Conservation (phyloP, 1,139 yeast species). For the Yamadazyma sp. region DNA sequence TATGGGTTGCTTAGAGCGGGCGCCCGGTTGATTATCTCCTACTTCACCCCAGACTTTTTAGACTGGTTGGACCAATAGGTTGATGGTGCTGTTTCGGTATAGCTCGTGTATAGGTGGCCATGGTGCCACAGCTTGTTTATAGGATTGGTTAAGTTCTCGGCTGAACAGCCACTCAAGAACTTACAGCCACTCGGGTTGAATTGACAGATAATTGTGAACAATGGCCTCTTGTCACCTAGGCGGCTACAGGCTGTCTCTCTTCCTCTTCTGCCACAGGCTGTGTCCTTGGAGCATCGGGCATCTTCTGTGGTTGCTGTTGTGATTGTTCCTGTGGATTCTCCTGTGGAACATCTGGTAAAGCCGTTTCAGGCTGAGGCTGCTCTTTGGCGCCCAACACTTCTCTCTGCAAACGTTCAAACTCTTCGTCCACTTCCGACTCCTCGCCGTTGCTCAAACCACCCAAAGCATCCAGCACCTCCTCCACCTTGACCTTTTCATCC, state of each 20-base stretch:
- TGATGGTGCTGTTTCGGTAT: no score
- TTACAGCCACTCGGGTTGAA: no score
- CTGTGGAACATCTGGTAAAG: constrained; percentile 16
- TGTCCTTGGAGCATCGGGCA: no score
- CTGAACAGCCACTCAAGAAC: no score
- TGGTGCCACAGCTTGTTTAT: no score
- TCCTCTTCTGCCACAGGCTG: no score
- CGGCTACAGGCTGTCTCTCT: background rate
- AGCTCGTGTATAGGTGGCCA: no score
- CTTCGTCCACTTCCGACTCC: constrained; percentile 68
- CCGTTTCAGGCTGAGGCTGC: constrained; percentile 10
- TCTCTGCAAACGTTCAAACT: constrained; percentile 50
- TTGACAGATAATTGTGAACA: no score
- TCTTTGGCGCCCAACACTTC: constrained; percentile 32
- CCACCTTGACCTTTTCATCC: constrained; percentile 78
- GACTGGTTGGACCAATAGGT: constrained; percentile 72
- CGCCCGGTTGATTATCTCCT: constrained; percentile 85
- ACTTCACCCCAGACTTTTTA: constrained; percentile 93
- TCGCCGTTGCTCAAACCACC: constrained; percentile 54
- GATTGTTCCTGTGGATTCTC: constrained; percentile 8
- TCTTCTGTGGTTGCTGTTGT: background rate
- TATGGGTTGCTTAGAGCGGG: constrained; percentile 95
- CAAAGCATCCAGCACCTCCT: constrained; percentile 55
- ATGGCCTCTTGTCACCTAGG: background rate
- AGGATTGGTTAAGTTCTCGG: no score